phyloP scores from a whole-genome alignment of 306 rosid genomes.

The Malus sieversii region DNA sequence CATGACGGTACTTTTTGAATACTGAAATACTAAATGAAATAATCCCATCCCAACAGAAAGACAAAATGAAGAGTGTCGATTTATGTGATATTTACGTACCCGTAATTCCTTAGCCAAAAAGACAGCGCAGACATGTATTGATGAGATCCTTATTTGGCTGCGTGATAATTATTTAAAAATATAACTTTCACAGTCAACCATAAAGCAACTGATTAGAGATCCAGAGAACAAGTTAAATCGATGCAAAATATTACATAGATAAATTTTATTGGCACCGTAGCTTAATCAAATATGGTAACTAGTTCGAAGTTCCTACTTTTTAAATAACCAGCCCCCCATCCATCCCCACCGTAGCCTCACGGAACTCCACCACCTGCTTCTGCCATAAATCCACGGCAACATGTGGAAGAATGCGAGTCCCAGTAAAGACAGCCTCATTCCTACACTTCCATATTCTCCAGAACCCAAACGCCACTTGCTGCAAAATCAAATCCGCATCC shows the following conservation, averaged over 20 bases:
- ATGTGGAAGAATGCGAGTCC: too few species aligned
- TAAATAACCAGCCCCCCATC: neutral
- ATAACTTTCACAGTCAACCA: neutral
- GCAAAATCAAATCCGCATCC: too few species aligned
- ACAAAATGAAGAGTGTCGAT: neutral
- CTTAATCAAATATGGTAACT: neutral
- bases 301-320: neutral
- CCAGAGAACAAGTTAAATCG: neutral
- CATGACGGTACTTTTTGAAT: neutral
- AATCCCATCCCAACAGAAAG: neutral
- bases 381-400: too few species aligned
- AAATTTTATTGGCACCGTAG: too few species aligned
- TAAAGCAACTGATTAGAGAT: neutral
- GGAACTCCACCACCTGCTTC: too few species aligned
- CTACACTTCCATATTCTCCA: too few species aligned
- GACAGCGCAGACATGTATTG: neutral
- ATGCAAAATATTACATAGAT: neutral
- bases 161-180: neutral
- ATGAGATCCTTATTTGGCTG: neutral
- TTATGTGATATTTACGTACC: neutral
- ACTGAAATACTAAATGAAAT: neutral
- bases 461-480: too few species aligned
- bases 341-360: too few species aligned
- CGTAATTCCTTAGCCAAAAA: too few species aligned
- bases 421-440: too few species aligned